Conservation (phyloP, 202 grass and related monocot genomes). For the Panicum virgatum region DNA sequence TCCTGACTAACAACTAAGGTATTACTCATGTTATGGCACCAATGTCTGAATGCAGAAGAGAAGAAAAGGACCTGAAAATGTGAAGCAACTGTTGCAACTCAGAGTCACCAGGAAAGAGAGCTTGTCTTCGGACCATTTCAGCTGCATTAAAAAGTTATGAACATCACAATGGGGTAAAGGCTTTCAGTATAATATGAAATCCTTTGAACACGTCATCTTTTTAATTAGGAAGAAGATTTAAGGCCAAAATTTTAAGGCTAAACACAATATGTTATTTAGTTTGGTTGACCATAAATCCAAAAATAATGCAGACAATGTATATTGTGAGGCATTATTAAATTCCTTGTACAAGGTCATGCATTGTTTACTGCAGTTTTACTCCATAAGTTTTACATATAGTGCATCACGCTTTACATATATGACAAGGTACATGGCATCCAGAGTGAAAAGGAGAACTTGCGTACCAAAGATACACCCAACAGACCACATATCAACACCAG, state of each 20-base stretch:
- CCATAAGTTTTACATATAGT: not conserved
- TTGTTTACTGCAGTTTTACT: not conserved
- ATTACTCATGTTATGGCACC: not conserved
- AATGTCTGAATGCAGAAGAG: not conserved
- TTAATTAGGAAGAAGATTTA: not conserved
- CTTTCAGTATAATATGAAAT: not conserved
- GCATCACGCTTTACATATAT: not conserved
- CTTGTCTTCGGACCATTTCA: constrained; percentile 86
- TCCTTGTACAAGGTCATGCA: not conserved
- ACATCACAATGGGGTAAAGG: not conserved
- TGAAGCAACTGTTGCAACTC: constrained; percentile 95
- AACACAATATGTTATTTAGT: not conserved
- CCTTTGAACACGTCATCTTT: not conserved
- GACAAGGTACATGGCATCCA: not conserved
- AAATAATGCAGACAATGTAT: not conserved
- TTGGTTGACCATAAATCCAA: not conserved
- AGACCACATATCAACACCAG: constrained; percentile 94
- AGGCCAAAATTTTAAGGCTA: not conserved
- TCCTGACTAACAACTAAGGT: not conserved
- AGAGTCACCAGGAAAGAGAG: constrained; percentile 90
- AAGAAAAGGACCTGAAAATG: constrained; percentile 78
- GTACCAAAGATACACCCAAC: constrained; percentile 96
- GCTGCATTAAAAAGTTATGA: constrained; percentile 55
- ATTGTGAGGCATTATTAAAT: not conserved
- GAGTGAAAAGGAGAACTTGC: not conserved